phyloP scores from a whole-genome alignment of 2,329 filamentous ascomycete species.

The Allantophomopsis lycopodina region DNA sequence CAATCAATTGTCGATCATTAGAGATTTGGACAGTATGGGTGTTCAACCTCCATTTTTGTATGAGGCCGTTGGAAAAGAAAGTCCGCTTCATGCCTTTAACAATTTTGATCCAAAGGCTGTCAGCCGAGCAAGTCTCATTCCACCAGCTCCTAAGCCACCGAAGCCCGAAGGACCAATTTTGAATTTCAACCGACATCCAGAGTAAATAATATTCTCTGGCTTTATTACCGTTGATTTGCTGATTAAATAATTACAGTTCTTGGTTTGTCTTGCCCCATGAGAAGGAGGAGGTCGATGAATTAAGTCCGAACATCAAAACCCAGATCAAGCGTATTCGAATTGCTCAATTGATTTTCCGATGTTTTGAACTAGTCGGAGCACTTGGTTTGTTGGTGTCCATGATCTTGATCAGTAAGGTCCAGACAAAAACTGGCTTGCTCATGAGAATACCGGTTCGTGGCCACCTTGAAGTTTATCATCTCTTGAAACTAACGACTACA shows the following conservation, averaged over 20 bases:
- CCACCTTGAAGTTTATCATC: too few relatives aligned
- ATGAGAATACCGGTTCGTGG: slow-evolving; percentile 59
- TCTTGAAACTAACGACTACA: not conserved
- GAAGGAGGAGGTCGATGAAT: slow-evolving; percentile 44
- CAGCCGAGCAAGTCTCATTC: slow-evolving; percentile 64
- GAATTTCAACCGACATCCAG: slow-evolving; percentile 75
- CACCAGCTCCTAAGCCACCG: slow-evolving; percentile 38
- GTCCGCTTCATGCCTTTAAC: slow-evolving; percentile 33
- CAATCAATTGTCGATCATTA: too few relatives aligned
- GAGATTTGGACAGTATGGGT: slow-evolving; percentile 26
- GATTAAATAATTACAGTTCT: slow-evolving; percentile 18
- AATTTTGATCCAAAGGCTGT: slow-evolving; percentile 80
- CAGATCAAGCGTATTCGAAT: slow-evolving; percentile 57
- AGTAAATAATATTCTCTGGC: slow-evolving; percentile 38
- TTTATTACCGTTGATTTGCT: slow-evolving; percentile 1
- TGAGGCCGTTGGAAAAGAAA: slow-evolving; percentile 32
- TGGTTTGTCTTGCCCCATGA: slow-evolving; percentile 52
- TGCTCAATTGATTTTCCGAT: slow-evolving; percentile 54
- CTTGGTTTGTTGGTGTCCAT: slow-evolving; percentile 61
- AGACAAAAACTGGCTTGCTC: slow-evolving; percentile 56
- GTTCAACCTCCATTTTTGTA: slow-evolving; percentile 62
- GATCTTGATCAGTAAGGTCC: slow-evolving; percentile 60
- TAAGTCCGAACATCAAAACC: slow-evolving; percentile 57
- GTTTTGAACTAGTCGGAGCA: slow-evolving; percentile 54
- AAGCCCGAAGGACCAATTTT: slow-evolving; percentile 66